These are phyloP conservation scores for Sambucus nigra DNA, from an alignment of 129 eudicot genomes.

Conservation along the genomic window DNA sequence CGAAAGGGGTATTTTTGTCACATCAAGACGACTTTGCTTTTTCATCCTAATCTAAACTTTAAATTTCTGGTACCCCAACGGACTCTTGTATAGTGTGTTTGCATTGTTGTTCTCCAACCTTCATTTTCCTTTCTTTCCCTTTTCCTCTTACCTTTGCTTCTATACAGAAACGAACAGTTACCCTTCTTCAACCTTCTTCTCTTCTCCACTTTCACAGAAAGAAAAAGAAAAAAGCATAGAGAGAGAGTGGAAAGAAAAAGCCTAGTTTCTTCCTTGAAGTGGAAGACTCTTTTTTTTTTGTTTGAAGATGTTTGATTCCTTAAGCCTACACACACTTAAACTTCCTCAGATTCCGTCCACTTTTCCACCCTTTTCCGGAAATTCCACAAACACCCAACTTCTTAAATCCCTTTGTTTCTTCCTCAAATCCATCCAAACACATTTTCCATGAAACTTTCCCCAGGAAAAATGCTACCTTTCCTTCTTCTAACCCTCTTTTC, in stretches of 20 bases:
- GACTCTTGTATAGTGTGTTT: too few relatives aligned
- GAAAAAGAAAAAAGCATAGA: conserved; percentile 15
- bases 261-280: conserved; percentile 72
- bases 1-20: conserved; percentile 70
- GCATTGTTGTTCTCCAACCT: conserved; percentile 3
- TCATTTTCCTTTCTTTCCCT: conserved; percentile 8
- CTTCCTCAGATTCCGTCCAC: conserved; percentile 62
- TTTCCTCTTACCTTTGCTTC: conserved; percentile 20
- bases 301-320: conserved; percentile 72
- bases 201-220: conserved; percentile 24
- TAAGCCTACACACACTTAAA: conserved; percentile 34
- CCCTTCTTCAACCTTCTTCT: conserved; percentile 8
- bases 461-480: conserved; percentile 25
- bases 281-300: conserved; percentile 47
- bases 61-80: conserved; percentile 65
- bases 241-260: conserved; percentile 36
- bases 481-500: conserved; percentile 44
- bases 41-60: conserved; percentile 35
- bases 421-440: conserved; percentile 38
- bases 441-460: conserved; percentile 28
- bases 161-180: conserved; percentile 14
- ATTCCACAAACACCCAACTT: conserved; percentile 25
- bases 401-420: conserved; percentile 43
- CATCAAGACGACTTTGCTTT: conserved; percentile 47
- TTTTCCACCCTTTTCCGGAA: conserved; percentile 36